Evolutionary conservation across 2,329 filamentous ascomycete genomes (phyloP), one percentile per base, ranked within the genome.

Genomic region (Trichoderma afroharzianum): DNA sequence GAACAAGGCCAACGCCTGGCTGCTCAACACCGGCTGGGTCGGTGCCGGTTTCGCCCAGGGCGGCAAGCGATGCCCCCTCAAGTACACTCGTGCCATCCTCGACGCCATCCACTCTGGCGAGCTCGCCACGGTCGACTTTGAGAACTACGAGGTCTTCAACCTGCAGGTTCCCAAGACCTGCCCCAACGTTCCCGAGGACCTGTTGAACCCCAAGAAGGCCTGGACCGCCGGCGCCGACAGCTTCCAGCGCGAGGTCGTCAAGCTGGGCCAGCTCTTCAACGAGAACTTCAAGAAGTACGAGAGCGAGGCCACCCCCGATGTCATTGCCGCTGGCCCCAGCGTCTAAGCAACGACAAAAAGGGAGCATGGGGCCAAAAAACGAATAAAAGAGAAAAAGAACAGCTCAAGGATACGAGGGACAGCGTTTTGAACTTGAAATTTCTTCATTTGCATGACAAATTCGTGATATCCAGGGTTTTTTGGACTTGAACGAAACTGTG

Each of bases 241-340:
- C 85, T 98, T 98, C 89, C 88, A 91, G 79, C 86, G 86, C 67
- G 95, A 98, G 83, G 95, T 98, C 58, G 91, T 88, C 82, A 98
- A 98, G 88, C 91, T 99, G 43, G 96, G 91, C 78, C 86, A 84
- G 74, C 89, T 98, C 74, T 99, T 99, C 88, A 90, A 91, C 79
- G 93, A 98, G 85, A 99, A 99, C 89, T 99, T 99, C 86, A 90
- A 94, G 87, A 97, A 98, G 88, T 98, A 97, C 86, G 87, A 91
- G 78, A 91, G 90, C 77, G 90, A 97, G 83, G 94, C 94, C 30
- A 95, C 93, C 36, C 86, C 88, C 76, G 93, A 95, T 47, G 93
- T 95, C 63, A 89, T 93, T 83, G 90, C 88, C 78, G 90, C 90
- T 64, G 89, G 88, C 8, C 89, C 89, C 43, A 57, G 71, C 15